Evolutionary conservation across 148 eudicot genomes (phyloP).

Genomic region (Hydrangea macrophylla): DNA sequence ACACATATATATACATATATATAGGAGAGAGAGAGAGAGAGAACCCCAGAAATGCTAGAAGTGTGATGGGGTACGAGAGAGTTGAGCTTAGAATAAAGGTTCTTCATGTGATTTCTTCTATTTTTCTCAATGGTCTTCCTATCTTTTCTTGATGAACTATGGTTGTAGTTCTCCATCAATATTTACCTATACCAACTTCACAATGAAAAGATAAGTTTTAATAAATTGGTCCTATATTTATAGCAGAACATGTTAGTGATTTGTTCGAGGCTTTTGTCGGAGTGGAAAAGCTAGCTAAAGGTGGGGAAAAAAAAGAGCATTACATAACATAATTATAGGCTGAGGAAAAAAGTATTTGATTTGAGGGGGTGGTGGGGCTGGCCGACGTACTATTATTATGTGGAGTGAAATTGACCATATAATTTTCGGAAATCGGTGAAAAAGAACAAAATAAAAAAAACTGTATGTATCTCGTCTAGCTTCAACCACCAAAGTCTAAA

Average conservation of each 20-base stretch:
- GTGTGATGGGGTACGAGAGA: constrained; percentile 37
- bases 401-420: not conserved
- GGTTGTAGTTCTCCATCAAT: constrained; percentile 25
- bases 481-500: not conserved
- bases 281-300: not conserved
- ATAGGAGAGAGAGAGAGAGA: constrained; percentile 13
- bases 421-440: not conserved
- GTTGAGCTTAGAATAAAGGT: constrained; percentile 42
- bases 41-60: constrained; percentile 21
- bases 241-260: not conserved
- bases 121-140: constrained; percentile 51
- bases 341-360: not conserved
- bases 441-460: not conserved
- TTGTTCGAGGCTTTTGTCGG: constrained; percentile 11
- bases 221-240: not conserved
- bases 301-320: constrained; percentile 6
- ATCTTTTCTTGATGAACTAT: constrained; percentile 31
- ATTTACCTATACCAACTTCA: not conserved
- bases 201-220: too few species aligned
- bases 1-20: not conserved
- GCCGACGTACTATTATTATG: not conserved
- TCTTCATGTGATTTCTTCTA: constrained; percentile 50
- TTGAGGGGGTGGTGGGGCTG: not conserved
- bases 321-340: constrained; percentile 5
- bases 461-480: constrained; percentile 5